Percentiles rank a stretch among this genome's conserved stretches.
These are phyloP conservation scores for Bipolaris oryzae DNA, from an alignment of 2,329 filamentous ascomycete species.

Conservation along the genomic window DNA sequence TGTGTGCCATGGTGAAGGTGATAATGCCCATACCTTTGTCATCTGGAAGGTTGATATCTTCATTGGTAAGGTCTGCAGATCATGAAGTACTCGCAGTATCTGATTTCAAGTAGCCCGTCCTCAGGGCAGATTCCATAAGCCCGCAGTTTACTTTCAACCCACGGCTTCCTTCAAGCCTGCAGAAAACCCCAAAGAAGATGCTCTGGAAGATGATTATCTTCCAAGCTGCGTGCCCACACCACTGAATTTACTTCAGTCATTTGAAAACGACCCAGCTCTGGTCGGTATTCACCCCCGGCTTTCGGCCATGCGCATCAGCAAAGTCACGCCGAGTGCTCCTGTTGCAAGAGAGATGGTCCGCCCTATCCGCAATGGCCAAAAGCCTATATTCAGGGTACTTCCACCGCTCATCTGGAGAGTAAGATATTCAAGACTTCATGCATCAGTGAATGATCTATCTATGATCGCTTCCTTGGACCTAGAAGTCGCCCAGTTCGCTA, in stretches of 20 bases:
- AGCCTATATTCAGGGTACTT: constrained; percentile 67
- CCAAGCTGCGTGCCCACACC: constrained; percentile 71
- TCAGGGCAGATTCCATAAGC: constrained; percentile 68
- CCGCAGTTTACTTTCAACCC: constrained; percentile 67
- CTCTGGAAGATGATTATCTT: constrained; percentile 66
- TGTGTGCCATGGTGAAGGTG: constrained; percentile 35
- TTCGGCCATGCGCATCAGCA: constrained; percentile 75
- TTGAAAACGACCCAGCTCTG: constrained; percentile 69
- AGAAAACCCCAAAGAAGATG: constrained; percentile 52
- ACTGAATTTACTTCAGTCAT: constrained; percentile 77
- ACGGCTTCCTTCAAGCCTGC: constrained; percentile 62
- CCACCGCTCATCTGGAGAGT: constrained; percentile 76
- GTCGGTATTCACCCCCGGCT: constrained; percentile 68
- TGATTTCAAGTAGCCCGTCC: constrained; percentile 44
- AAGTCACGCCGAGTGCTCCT: constrained; percentile 71
- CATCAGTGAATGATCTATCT: constrained; percentile 57
- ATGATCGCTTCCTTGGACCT: constrained; percentile 74
- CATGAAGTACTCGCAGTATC: background rate
- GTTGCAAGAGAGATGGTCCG: constrained; percentile 64
- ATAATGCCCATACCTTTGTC: constrained; percentile 40
- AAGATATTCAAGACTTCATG: constrained; percentile 70
- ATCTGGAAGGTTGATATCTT: constrained; percentile 49
- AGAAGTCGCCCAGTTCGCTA: constrained; percentile 73
- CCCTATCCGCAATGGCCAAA: constrained; percentile 68
- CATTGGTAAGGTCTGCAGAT: constrained; percentile 33